A percentile compares a stretch with the other conserved stretches of the same genome.
Conservation (phyloP, 2,329 filamentous ascomycete genomes). For the Trichoderma semiorbis region DNA sequence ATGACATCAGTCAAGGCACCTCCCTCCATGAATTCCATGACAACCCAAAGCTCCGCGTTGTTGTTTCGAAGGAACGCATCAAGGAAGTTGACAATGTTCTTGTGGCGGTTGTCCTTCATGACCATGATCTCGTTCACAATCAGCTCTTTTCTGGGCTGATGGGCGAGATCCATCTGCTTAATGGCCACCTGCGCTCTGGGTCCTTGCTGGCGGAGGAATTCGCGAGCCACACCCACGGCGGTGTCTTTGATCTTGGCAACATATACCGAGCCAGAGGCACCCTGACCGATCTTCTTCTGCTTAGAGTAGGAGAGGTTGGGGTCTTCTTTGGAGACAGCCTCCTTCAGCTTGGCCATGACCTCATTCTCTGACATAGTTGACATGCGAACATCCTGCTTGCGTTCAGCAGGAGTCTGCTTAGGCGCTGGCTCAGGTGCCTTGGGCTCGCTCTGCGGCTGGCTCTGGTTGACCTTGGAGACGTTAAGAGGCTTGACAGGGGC, state of each 20-base stretch:
- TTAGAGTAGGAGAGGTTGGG: conserved; percentile 95
- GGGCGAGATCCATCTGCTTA: conserved; percentile 98
- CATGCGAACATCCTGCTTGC: conserved; percentile 93
- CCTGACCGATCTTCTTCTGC: conserved; percentile 99
- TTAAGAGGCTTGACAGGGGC: conserved; percentile 75
- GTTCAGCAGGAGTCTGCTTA: conserved; percentile 66
- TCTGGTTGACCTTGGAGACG: conserved; percentile 61
- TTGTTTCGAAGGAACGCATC: conserved; percentile 96
- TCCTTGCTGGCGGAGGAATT: conserved; percentile 75
- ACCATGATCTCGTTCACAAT: conserved; percentile 99
- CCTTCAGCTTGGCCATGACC: conserved; percentile 92
- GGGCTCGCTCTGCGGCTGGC: conserved; percentile 60
- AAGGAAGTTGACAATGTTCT: conserved; percentile 98
- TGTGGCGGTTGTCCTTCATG: conserved; percentile 98
- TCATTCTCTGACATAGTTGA: conserved; percentile 96
- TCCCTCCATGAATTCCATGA: conserved; percentile 99
- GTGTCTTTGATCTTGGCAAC: conserved; percentile 92
- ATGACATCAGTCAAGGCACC: conserved; percentile 97
- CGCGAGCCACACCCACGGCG: conserved; percentile 78
- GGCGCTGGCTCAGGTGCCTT: conserved; percentile 89
- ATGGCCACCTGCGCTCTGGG: conserved; percentile 88
- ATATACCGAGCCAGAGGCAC: conserved; percentile 95
- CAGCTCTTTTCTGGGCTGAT: conserved; percentile 94
- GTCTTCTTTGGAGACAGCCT: conserved; percentile 93
- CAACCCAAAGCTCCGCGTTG: conserved; percentile 94